phyloP scores from a whole-genome alignment of 768 basidiomycete genomes.

The Tubosaeta sp. region DNA sequence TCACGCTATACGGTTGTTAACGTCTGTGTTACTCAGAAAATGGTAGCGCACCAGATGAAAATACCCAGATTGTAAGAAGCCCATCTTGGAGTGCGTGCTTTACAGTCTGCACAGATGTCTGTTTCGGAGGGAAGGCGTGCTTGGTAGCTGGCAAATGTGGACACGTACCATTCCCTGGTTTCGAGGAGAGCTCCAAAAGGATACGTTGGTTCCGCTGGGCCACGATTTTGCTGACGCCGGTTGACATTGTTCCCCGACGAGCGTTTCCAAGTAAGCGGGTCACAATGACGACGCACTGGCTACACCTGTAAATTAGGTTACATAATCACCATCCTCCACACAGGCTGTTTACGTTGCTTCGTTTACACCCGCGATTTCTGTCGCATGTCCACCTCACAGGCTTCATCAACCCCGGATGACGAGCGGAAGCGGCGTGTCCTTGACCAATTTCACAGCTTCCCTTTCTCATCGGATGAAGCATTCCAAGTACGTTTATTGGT shows the following conservation, averaged over 20 bases:
- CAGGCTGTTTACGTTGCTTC: slow-evolving; percentile 14
- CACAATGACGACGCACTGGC: neutral
- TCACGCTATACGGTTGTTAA: slow-evolving; percentile 46
- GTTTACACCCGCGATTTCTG: neutral
- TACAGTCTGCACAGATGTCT: slow-evolving; percentile 94
- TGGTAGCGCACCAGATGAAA: slow-evolving; percentile 67
- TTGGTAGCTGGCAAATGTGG: neutral
- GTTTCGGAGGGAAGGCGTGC: slow-evolving; percentile 10
- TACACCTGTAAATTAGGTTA: neutral
- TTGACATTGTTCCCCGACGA: slow-evolving; percentile 23
- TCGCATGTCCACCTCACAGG: slow-evolving; percentile 18
- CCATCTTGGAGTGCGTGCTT: slow-evolving; percentile 83
- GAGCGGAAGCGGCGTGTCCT: slow-evolving; percentile 20
- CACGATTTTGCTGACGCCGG: slow-evolving; percentile 49
- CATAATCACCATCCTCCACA: neutral
- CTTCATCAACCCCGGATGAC: slow-evolving; percentile 7
- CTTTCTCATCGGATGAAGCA: slow-evolving; percentile 52
- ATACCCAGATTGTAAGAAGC: slow-evolving; percentile 85
- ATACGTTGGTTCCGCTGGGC: slow-evolving; percentile 61
- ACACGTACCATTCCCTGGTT: slow-evolving; percentile 78
- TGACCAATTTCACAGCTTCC: slow-evolving; percentile 38
- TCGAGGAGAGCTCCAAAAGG: slow-evolving; percentile 62
- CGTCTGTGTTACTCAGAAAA: slow-evolving; percentile 1
- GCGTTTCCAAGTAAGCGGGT: neutral
- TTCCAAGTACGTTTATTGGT: slow-evolving; percentile 50